Conservation (phyloP, 1,139 yeast species). For the Hyphopichia pseudoburtonii region DNA sequence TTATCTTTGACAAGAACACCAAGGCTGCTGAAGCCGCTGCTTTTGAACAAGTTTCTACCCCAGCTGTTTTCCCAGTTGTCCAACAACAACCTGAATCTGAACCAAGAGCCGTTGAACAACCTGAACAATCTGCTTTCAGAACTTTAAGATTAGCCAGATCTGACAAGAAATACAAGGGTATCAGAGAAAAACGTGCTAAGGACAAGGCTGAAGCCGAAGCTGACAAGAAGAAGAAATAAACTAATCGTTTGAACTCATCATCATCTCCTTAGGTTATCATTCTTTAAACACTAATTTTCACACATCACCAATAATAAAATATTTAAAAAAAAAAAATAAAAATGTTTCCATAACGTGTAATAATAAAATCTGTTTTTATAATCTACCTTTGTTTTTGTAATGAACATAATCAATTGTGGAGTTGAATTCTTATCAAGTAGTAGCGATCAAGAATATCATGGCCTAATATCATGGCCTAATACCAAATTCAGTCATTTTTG, state of each 20-base stretch:
- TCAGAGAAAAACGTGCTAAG: conserved; percentile 95
- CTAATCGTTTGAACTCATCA: conserved; percentile 8
- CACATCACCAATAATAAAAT: background rate
- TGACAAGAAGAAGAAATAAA: conserved; percentile 90
- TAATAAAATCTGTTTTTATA: no score
- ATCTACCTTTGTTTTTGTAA: no score
- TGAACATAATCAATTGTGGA: no score
- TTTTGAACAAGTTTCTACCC: conserved; percentile 74
- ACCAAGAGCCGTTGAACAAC: conserved; percentile 87
- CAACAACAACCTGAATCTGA: conserved; percentile 71
- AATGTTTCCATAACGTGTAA: no score
- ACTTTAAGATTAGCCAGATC: conserved; percentile 95
- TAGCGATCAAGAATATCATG: no score
- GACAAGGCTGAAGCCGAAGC: conserved; percentile 99
- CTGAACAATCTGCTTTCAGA: conserved; percentile 89
- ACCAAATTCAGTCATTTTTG: no score
- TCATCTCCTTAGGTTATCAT: no score
- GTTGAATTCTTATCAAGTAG: no score
- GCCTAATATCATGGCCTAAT: no score
- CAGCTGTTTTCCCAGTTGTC: conserved; percentile 89
- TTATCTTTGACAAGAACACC: conserved; percentile 89
- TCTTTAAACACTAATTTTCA: background rate
- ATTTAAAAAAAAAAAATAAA: background rate
- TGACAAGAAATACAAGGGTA: conserved; percentile 90
- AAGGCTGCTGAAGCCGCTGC: conserved; percentile 69